These are phyloP conservation scores for Mortierella sp. DNA, from an alignment of 371 early-diverging fungal genomes.

Conservation along the genomic window DNA sequence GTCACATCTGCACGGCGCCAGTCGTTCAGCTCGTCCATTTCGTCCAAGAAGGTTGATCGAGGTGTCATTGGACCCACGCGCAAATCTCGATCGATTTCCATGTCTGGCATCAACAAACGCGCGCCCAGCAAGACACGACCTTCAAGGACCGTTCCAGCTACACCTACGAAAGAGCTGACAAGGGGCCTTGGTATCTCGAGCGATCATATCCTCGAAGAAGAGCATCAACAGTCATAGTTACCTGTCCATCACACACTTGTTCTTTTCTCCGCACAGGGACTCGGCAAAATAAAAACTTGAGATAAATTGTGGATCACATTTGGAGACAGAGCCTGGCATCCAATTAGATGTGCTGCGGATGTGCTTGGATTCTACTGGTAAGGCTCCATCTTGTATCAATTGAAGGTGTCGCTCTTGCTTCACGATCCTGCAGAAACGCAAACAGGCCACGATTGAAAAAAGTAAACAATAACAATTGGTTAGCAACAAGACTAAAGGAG, in stretches of 20 bases:
- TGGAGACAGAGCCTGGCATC: too few species aligned
- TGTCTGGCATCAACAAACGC: conserved; percentile 47
- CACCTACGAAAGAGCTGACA: conserved; percentile 19
- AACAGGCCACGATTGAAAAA: too few species aligned
- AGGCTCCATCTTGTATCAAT: too few species aligned
- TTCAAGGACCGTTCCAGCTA: conserved; percentile 27
- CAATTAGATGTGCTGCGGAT: too few species aligned
- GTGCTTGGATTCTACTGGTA: too few species aligned
- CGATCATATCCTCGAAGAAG: conserved; percentile 44
- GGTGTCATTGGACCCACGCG: conserved; percentile 29
- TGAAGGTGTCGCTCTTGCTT: too few species aligned
- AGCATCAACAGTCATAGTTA: conserved; percentile 17
- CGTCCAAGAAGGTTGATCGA: conserved; percentile 31
- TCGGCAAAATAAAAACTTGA: neutral
- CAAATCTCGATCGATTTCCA: conserved; percentile 44
- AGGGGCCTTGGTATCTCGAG: conserved; percentile 18
- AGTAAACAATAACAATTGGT: too few species aligned
- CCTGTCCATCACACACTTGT: too few species aligned
- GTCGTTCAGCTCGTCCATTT: conserved; percentile 41
- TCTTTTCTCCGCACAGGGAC: neutral
- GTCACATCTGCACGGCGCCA: conserved; percentile 42
- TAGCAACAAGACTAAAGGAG: too few species aligned
- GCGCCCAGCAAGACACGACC: conserved; percentile 29
- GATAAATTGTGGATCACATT: too few species aligned
- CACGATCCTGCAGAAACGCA: too few species aligned